Percentiles rank a stretch among this genome's conserved stretches.
phyloP scores from a whole-genome alignment of 768 basidiomycete genomes.

The Calvatia gigantea region DNA sequence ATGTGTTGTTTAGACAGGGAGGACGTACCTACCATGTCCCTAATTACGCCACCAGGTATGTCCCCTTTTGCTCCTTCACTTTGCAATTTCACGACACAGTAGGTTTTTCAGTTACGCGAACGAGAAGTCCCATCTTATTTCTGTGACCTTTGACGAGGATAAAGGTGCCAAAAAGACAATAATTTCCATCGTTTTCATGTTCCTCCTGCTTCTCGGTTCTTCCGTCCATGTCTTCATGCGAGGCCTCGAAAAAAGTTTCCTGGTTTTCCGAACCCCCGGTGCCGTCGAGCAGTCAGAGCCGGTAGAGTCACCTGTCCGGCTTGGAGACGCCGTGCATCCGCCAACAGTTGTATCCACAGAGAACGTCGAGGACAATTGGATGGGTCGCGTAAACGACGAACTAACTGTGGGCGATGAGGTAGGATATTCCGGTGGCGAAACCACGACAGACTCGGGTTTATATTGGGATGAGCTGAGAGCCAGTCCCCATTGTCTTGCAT shows the following conservation, averaged over 20 bases:
- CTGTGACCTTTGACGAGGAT: conserved; percentile 32
- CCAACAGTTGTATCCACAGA: background rate
- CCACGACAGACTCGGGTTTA: conserved; percentile 1
- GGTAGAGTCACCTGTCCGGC: background rate
- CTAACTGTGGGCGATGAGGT: background rate
- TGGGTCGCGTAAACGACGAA: background rate
- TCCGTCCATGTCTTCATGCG: background rate
- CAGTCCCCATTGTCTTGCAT: conserved; percentile 23
- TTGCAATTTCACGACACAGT: conserved; percentile 10
- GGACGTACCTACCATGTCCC: conserved; percentile 38
- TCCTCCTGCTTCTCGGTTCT: conserved; percentile 25
- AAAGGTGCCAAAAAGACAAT: conserved; percentile 24
- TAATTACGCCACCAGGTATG: conserved; percentile 37
- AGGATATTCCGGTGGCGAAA: background rate
- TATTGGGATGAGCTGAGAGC: conserved; percentile 24
- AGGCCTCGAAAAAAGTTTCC: background rate
- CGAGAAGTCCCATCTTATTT: conserved; percentile 32
- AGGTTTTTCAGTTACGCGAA: conserved; percentile 30
- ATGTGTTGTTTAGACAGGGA: conserved; percentile 22
- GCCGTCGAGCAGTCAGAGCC: conserved; percentile 13
- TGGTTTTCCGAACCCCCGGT: background rate
- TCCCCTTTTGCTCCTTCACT: conserved; percentile 3
- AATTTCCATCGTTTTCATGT: conserved; percentile 21
- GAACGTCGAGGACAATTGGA: background rate
- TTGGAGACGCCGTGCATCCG: background rate